Base-by-base conservation (phyloP, 257 asterid genomes). In the Fraxinus quadrangulata region DNA sequence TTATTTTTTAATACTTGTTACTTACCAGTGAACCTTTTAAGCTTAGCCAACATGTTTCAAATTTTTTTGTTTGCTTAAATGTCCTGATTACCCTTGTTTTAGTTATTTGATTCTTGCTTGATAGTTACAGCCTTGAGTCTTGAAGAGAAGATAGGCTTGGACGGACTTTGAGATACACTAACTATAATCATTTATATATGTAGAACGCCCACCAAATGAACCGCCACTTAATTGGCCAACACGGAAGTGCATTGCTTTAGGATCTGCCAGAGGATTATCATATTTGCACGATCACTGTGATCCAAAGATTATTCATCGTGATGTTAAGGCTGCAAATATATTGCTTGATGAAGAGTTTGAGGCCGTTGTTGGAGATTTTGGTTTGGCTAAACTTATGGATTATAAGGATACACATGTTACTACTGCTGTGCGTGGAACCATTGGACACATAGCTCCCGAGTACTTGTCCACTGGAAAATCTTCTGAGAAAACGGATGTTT, bases 361-460 rank as follows among this genome's bases (percentile, higher is more conserved):
- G 80, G 92, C 92, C 0, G 92, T 88, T 0, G 92, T 88, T 5
- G 92, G 92, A 70, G 92, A 88, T 79, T 88, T 88, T n/a, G 92
- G 92, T 45, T 75, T 88, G 84, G 92, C 92, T 77, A 88, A 86
- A 67, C 85, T 88, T 40, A 86, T 88, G 92, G 92, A 88, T 72
- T 86, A 88, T 71, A 86, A 86, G 75, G 92, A 88, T 40, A 86
- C 92, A 0, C 92, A 88, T 16, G 92, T 88, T 54, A 88, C 91
- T 8, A 88, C 91, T 12, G 91, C 91, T n/a, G 91, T 88, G 34
- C 89, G 91, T 75, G 91, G 91, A 47, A 88, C 91, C 4, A 85
- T 88, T 42, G 91, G 91, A 66, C 91, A 88, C 84, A 88, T 88
- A 51, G 91, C 91, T 37, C 91, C 91, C 0, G 91, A 88, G 78